Conservation (phyloP, 768 basidiomycete genomes). For the Thelephora ganbajun region DNA sequence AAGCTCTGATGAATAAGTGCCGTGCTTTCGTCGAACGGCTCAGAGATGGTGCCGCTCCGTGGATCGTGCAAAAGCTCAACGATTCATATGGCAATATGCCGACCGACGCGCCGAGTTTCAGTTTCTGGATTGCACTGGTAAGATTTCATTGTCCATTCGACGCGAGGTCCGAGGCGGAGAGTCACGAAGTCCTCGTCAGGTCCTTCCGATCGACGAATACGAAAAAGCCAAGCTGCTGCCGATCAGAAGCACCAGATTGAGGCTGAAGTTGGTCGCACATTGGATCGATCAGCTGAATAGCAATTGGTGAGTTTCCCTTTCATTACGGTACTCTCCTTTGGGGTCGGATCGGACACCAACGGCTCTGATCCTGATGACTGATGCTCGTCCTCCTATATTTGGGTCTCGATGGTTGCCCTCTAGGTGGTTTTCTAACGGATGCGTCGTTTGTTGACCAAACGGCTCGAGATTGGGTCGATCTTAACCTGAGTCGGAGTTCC, state of each 20-base stretch:
- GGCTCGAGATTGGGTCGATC: too few species aligned
- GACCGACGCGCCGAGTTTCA: conserved; percentile 51
- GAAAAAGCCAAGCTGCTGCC: conserved; percentile 82
- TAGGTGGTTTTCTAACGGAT: too few species aligned
- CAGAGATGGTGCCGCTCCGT: conserved; percentile 66
- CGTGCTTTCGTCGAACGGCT: conserved; percentile 48
- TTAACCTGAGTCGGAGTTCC: too few species aligned
- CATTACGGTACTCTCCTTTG: conserved; percentile 1
- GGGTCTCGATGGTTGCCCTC: too few species aligned
- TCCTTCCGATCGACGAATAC: conserved; percentile 84
- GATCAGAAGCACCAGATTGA: conserved; percentile 60
- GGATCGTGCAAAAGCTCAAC: conserved; percentile 83
- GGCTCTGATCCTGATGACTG: too few species aligned
- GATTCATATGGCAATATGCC: conserved; percentile 72
- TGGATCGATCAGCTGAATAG: conserved; percentile 80
- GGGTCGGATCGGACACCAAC: too few species aligned
- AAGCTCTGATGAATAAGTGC: conserved; percentile 36
- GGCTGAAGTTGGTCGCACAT: conserved; percentile 76
- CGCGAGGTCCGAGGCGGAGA: too few species aligned
- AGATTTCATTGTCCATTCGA: conserved; percentile 10
- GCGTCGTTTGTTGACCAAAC: too few species aligned
- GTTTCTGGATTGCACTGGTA: conserved; percentile 80
- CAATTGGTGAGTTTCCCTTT: conserved; percentile 29
- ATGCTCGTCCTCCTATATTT: too few species aligned
- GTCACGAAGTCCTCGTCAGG: conserved; percentile 11